Conservation (phyloP, 108 stramenopile genomes). For the Fragilariopsis cylindrus region DNA sequence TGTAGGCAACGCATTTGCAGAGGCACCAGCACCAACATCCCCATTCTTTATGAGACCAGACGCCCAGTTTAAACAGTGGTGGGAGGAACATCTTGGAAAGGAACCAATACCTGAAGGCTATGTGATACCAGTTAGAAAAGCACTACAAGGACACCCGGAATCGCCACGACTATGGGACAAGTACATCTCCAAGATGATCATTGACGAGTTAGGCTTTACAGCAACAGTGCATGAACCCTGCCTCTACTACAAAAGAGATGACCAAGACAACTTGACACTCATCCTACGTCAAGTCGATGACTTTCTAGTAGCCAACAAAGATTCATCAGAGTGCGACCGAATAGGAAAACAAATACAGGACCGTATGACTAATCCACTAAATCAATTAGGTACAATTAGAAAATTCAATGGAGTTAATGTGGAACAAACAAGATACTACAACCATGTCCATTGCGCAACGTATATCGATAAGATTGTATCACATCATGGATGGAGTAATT, state of each 20-base stretch:
- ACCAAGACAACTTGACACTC: not conserved
- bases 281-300: slow-evolving; percentile 2
- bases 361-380: slow-evolving; percentile 24
- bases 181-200: not conserved
- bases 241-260: slow-evolving; percentile 1
- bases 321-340: not conserved
- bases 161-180: not conserved
- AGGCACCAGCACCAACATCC: slow-evolving; percentile 30
- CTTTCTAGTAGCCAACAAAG: not conserved
- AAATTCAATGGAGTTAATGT: slow-evolving; percentile 37
- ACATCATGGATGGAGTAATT: slow-evolving; percentile 3
- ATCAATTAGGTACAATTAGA: slow-evolving; percentile 23
- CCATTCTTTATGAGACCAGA: slow-evolving; percentile 35
- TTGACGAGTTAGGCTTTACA: slow-evolving; percentile 30
- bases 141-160: slow-evolving; percentile 38
- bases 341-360: slow-evolving; percentile 4
- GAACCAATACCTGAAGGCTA: not conserved
- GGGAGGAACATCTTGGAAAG: not conserved
- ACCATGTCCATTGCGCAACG: slow-evolving; percentile 20
- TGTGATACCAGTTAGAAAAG: slow-evolving; percentile 36
- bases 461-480: slow-evolving; percentile 33
- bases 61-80: slow-evolving; percentile 38
- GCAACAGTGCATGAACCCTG: slow-evolving; percentile 37
- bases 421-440: slow-evolving; percentile 25
- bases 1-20: slow-evolving; percentile 42